A percentile compares a stretch with the other conserved stretches of the same genome.
Evolutionary conservation across 441 rosid genomes (phyloP).

Genomic region (Viola pubescens): DNA sequence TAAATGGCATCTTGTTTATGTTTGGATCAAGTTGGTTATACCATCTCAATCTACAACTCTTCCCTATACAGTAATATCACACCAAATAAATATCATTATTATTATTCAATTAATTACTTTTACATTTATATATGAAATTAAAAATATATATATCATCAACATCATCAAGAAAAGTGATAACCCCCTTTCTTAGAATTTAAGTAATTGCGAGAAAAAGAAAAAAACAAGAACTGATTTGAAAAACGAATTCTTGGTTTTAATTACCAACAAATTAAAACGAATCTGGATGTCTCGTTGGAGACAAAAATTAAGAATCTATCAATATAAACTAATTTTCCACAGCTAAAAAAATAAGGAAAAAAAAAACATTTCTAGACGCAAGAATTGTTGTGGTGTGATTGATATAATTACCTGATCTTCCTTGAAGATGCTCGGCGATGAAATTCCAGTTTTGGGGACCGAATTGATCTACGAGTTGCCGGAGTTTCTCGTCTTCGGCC

Average conservation of each 20-base stretch:
- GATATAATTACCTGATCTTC: slow-evolving; percentile 45
- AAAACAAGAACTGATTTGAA: too few species aligned
- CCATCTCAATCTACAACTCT: slow-evolving; percentile 65
- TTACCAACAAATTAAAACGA: too few species aligned
- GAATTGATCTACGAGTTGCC: slow-evolving; percentile 34
- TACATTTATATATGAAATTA: too few species aligned
- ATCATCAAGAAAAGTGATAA: neutral
- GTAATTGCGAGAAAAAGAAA: slow-evolving; percentile 4
- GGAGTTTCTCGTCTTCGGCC: slow-evolving; percentile 46
- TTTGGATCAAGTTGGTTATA: slow-evolving; percentile 56
- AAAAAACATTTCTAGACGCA: too few species aligned
- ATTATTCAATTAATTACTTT: too few species aligned
- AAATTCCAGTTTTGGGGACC: slow-evolving; percentile 66
- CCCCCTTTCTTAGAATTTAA: slow-evolving; percentile 15
- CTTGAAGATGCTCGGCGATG: slow-evolving; percentile 46
- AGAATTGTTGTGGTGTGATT: neutral
- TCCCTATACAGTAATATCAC: slow-evolving; percentile 23
- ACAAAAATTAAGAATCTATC: neutral
- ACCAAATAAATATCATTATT: too few species aligned
- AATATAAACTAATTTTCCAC: neutral
- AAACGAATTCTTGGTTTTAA: too few species aligned
- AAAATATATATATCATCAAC: too few species aligned
- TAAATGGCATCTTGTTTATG: slow-evolving; percentile 45
- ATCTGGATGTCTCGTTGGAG: too few species aligned
- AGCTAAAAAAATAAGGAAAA: neutral